Evolutionary conservation across 129 eudicot genomes (phyloP).

Genomic region (Erigeron canadensis): DNA sequence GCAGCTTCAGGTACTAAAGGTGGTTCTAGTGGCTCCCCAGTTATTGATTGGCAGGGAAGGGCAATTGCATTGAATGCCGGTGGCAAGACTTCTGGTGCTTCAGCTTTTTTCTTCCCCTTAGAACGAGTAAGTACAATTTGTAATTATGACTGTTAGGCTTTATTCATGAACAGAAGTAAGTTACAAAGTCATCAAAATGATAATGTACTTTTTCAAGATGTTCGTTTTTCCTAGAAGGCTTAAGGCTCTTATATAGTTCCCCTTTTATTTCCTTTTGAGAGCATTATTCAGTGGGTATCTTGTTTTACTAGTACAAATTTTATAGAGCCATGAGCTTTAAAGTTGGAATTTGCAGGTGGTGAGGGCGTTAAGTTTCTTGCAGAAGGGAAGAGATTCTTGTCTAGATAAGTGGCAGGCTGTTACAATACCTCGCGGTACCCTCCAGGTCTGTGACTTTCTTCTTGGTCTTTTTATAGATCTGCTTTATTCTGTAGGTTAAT

Average conservation of each 20-base stretch:
- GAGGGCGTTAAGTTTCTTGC: conserved; percentile 76
- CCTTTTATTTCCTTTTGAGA: neutral
- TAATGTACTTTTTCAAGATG: no score
- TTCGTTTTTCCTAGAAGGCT: neutral
- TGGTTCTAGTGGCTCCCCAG: conserved; percentile 99
- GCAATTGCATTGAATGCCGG: conserved; percentile 99
- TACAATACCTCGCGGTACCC: conserved; percentile 94
- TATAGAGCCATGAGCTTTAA: conserved; percentile 13
- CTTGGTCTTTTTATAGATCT: conserved; percentile 1
- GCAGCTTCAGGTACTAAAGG: conserved; percentile 99
- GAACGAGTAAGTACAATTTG: conserved; percentile 58
- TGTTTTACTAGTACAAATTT: neutral
- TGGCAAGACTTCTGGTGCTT: conserved; percentile 84
- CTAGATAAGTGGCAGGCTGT: conserved; percentile 73
- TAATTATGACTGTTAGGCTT: neutral
- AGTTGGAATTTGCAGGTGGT: conserved; percentile 63
- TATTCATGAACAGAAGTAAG: neutral
- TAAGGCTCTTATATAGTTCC: neutral
- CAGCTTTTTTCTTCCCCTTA: conserved; percentile 95
- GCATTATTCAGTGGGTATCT: neutral
- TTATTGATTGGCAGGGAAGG: conserved; percentile 94
- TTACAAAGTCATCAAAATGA: neutral
- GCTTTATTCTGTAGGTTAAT: neutral
- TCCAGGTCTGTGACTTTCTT: conserved; percentile 81
- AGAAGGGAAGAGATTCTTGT: conserved; percentile 63